phyloP scores from a whole-genome alignment of 345 rosid species.

The Camelina hispida region DNA sequence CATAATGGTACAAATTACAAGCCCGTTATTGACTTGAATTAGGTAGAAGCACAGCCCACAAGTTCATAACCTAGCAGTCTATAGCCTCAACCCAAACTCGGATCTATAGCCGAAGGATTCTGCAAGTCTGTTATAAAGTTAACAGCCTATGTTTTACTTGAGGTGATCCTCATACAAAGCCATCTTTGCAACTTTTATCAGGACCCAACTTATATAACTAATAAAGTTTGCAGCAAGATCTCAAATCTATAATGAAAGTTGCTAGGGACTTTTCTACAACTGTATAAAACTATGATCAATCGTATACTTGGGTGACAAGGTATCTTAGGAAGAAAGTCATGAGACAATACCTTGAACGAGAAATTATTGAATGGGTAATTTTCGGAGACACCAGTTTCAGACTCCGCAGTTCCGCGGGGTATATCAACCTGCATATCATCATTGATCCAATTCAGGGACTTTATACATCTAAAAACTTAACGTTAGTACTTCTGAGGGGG shows the following conservation, averaged over 20 bases:
- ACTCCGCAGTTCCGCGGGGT: conserved; percentile 59
- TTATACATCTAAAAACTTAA: conserved; percentile 28
- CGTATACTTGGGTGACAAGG: conserved; percentile 13
- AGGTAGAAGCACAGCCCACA: conserved; percentile 4
- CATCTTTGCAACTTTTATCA: neutral
- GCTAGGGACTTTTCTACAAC: conserved; percentile 14
- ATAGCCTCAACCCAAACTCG: conserved; percentile 3
- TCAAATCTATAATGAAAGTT: neutral
- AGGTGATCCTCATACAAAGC: neutral
- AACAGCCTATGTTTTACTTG: conserved; percentile 9
- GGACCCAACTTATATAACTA: neutral
- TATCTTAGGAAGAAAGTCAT: conserved; percentile 13
- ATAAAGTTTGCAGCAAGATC: neutral
- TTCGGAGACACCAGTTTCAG: conserved; percentile 63
- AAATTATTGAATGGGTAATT: conserved; percentile 84
- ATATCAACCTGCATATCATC: conserved; percentile 75
- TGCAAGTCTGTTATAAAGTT: conserved; percentile 8
- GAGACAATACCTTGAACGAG: conserved; percentile 80
- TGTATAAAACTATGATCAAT: conserved; percentile 21
- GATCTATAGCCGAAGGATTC: neutral
- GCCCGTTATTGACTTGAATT: conserved; percentile 13
- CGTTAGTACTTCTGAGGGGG: neutral
- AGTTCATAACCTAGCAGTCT: conserved; percentile 19
- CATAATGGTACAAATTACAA: neutral
- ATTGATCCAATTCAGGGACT: conserved; percentile 23